phyloP scores from a whole-genome alignment of 352 stramenopile genomes.

The Pythium apleroticum region DNA sequence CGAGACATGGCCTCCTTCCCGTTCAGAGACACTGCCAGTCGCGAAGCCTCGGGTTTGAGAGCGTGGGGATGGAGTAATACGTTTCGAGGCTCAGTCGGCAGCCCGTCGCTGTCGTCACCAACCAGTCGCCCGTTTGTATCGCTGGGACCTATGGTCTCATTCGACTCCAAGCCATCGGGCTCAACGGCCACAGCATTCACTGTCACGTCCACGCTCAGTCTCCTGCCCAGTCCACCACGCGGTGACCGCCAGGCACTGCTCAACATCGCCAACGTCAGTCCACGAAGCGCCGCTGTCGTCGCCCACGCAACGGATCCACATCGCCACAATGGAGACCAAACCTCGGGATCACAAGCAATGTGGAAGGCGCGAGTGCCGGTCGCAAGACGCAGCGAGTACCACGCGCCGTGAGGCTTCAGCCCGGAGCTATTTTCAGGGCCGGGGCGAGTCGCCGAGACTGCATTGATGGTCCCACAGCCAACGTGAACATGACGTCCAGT shows the following conservation, averaged over 20 bases:
- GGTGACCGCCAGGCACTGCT: slow-evolving; percentile 13
- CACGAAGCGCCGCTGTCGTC: slow-evolving; percentile 1
- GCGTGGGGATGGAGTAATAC: slow-evolving; percentile 13
- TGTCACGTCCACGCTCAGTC: neutral
- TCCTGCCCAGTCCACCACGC: slow-evolving; percentile 9
- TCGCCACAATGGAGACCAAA: neutral
- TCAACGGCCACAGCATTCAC: neutral
- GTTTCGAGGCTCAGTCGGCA: neutral
- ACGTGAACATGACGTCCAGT: neutral
- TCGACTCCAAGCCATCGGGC: neutral
- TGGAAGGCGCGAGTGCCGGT: slow-evolving; percentile 15
- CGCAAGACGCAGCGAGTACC: slow-evolving; percentile 8
- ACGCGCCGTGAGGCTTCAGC: neutral
- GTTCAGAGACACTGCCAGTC: neutral
- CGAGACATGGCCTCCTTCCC: neutral
- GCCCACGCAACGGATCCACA: neutral
- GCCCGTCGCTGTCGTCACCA: neutral
- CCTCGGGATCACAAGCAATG: slow-evolving; percentile 1
- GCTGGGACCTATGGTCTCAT: slow-evolving; percentile 9
- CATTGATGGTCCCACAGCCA: neutral
- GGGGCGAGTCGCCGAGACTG: no score
- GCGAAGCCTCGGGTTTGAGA: neutral
- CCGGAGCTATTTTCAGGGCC: neutral
- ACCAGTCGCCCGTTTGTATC: neutral
- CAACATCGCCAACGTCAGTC: slow-evolving; percentile 14